phyloP scores from a whole-genome alignment of 805 yeast genomes.

The Wickerhamomyces chambardii region DNA sequence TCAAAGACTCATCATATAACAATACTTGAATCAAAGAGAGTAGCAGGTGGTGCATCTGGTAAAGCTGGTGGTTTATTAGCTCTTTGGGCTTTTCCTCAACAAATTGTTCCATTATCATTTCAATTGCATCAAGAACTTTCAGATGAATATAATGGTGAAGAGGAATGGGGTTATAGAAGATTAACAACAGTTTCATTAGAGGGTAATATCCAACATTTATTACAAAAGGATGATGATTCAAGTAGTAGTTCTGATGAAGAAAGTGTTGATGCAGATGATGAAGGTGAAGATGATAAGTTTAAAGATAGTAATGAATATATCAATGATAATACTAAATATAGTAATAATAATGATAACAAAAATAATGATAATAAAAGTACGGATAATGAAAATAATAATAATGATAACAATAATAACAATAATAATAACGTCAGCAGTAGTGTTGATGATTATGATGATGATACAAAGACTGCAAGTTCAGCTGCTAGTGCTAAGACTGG shows the following conservation, averaged over 20 bases:
- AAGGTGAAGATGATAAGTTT: slow-evolving; percentile 1
- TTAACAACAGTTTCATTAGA: slow-evolving; percentile 81
- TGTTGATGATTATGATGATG: no score
- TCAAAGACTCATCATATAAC: slow-evolving; percentile 72
- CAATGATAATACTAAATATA: slow-evolving; percentile 1
- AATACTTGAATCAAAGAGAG: slow-evolving; percentile 78
- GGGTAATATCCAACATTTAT: slow-evolving; percentile 51
- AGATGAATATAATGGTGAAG: slow-evolving; percentile 70
- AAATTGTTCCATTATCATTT: slow-evolving; percentile 83
- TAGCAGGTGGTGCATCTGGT: slow-evolving; percentile 97
- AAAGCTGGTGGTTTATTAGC: slow-evolving; percentile 96
- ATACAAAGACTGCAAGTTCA: no score
- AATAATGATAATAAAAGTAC: background rate
- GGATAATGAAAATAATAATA: background rate
- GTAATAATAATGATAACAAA: slow-evolving; percentile 1
- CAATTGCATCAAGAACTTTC: slow-evolving; percentile 78
- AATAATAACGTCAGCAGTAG: no score
- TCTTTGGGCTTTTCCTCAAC: slow-evolving; percentile 95
- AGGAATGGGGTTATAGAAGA: slow-evolving; percentile 89
- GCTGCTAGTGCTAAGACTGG: no score
- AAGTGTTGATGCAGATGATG: slow-evolving; percentile 10
- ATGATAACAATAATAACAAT: background rate
- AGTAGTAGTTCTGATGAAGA: no score
- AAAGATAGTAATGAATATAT: slow-evolving; percentile 1
- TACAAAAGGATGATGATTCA: no score